Conservation (phyloP, 163 green algal genomes). For the Picocystis sp. region DNA sequence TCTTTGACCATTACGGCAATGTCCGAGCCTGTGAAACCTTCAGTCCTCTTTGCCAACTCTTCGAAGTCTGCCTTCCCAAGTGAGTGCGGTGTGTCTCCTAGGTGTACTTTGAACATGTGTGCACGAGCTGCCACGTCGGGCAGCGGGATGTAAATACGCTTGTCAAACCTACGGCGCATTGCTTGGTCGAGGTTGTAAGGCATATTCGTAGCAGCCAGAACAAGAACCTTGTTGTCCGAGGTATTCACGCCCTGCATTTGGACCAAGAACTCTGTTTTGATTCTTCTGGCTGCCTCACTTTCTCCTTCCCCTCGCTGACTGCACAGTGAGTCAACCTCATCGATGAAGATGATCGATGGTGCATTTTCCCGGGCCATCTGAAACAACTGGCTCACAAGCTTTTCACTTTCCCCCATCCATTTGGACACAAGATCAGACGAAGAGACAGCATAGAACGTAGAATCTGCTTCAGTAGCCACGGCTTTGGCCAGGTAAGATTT, state of each 20-base stretch:
- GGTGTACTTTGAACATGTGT: constrained; percentile 90
- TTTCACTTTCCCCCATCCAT: constrained; percentile 95
- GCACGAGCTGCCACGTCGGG: constrained; percentile 64
- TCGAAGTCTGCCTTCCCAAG: constrained; percentile 46
- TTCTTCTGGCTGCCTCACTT: constrained; percentile 78
- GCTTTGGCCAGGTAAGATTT: constrained; percentile 98
- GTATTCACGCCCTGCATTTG: constrained; percentile 66
- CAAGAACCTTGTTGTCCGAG: constrained; percentile 52
- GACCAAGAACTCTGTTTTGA: constrained; percentile 89
- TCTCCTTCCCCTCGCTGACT: constrained; percentile 73
- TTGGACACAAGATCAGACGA: constrained; percentile 50
- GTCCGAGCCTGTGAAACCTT: constrained; percentile 65
- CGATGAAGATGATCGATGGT: constrained; percentile 96
- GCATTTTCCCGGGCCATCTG: constrained; percentile 68
- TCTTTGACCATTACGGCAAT: constrained; percentile 80
- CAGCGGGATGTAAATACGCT: constrained; percentile 93
- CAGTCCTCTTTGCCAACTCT: constrained; percentile 37
- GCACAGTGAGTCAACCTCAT: constrained; percentile 71
- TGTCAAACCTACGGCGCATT: constrained; percentile 51
- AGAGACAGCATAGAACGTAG: constrained; percentile 70
- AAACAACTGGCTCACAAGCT: constrained; percentile 89
- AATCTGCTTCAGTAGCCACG: constrained; percentile 93
- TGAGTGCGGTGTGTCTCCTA: constrained; percentile 79
- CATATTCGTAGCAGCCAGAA: constrained; percentile 91
- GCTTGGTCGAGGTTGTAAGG: constrained; percentile 89